Evolutionary conservation across 2,329 filamentous ascomycete genomes (phyloP).

Genomic region (Diaporthe sp.): DNA sequence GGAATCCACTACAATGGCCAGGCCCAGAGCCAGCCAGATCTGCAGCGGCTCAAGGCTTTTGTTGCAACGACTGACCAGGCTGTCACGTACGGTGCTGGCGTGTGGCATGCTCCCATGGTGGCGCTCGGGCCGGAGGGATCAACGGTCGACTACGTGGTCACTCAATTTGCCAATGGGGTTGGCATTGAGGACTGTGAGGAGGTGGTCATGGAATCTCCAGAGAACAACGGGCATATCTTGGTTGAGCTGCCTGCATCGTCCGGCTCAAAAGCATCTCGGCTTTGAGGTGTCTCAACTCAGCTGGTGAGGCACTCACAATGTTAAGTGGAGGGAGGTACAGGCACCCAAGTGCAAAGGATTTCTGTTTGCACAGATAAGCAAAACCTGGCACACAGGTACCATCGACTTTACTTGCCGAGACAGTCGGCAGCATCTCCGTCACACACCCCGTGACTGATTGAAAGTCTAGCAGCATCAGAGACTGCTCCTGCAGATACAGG

Average conservation of each 20-base stretch:
- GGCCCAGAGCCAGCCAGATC: constrained; percentile 68
- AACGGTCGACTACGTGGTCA: constrained; percentile 87
- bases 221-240: constrained; percentile 13
- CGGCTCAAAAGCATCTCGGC: neutral
- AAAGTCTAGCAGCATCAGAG: too few species aligned
- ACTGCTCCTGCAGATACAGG: too few species aligned
- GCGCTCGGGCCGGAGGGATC: constrained; percentile 73
- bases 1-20: constrained; percentile 8
- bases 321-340: neutral
- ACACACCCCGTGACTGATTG: too few species aligned
- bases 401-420: too few species aligned
- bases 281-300: neutral
- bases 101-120: constrained; percentile 97
- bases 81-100: constrained; percentile 91
- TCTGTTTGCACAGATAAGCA: neutral
- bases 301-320: neutral
- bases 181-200: constrained; percentile 90
- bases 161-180: constrained; percentile 89
- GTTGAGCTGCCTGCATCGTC: constrained; percentile 27
- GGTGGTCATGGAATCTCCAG: constrained; percentile 57
- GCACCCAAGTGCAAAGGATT: neutral
- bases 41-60: constrained; percentile 79
- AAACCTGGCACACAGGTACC: neutral
- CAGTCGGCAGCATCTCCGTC: too few species aligned
- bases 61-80: constrained; percentile 82